A percentile compares a stretch with the other conserved stretches of the same genome.
These are phyloP conservation scores for Taiwanofungus camphoratus DNA, from an alignment of 1,284 basidiomycete species.

Conservation along the genomic window DNA sequence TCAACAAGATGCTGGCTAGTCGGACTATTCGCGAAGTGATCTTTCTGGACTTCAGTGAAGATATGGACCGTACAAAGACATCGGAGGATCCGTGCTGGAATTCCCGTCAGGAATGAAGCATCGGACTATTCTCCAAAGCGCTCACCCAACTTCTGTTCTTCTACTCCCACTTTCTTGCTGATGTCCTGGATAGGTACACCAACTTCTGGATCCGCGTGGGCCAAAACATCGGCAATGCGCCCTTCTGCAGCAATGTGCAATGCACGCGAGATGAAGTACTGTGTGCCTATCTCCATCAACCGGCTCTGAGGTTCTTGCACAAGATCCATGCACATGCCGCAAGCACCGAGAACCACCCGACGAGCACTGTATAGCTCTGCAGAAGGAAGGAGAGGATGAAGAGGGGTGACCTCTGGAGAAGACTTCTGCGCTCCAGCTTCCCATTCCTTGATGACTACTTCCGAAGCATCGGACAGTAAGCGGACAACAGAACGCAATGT, in stretches of 20 bases:
- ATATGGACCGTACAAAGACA: constrained; percentile 10
- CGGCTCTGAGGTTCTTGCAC: constrained; percentile 11
- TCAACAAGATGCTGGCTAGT: constrained; percentile 7
- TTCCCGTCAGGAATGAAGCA: no score
- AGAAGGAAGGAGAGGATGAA: constrained; percentile 2
- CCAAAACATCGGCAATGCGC: constrained; percentile 14
- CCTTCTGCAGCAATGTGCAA: constrained; percentile 13
- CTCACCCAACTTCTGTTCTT: constrained; percentile 7
- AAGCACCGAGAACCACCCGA: constrained; percentile 9
- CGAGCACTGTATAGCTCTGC: constrained; percentile 10
- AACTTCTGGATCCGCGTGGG: constrained; percentile 4
- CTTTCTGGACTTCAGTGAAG: constrained; percentile 8
- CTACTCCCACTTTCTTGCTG: constrained; percentile 5
- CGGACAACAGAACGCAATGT: not conserved
- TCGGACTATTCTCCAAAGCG: not conserved
- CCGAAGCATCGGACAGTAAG: not conserved
- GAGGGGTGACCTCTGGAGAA: not conserved
- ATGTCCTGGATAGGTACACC: constrained; percentile 9
- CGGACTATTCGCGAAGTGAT: constrained; percentile 10
- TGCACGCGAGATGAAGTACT: constrained; percentile 11
- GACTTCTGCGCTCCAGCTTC: not conserved
- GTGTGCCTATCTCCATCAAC: constrained; percentile 8
- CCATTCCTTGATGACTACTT: constrained; percentile 6
- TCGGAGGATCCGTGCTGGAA: constrained; percentile 10
- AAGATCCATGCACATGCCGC: constrained; percentile 10